Conservation (phyloP, 148 eudicot genomes). For the Fagopyrum homotropicum region DNA sequence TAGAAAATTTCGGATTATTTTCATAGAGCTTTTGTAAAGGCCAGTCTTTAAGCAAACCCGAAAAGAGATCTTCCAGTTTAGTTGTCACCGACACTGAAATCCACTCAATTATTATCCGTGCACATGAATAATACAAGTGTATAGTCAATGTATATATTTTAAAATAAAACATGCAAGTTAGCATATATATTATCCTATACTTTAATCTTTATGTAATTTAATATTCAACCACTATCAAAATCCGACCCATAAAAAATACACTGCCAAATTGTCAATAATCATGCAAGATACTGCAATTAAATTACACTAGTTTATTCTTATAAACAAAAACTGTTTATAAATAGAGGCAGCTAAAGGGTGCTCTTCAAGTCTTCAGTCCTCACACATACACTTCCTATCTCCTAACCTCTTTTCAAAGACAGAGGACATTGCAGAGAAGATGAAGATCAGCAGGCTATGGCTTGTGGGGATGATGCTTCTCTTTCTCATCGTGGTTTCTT, state of each 20-base stretch:
- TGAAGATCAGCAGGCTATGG: slow-evolving; percentile 6
- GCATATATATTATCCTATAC: neutral
- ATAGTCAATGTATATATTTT: neutral
- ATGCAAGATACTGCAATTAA: neutral
- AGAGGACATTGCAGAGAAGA: neutral
- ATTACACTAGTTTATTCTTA: too few relatives aligned
- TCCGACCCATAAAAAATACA: neutral
- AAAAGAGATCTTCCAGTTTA: neutral
- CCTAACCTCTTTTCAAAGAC: neutral
- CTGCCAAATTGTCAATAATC: neutral
- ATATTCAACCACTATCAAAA: neutral
- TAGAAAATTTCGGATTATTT: too few relatives aligned
- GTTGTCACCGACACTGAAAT: slow-evolving; percentile 6
- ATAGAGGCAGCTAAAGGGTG: neutral
- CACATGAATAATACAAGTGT: neutral
- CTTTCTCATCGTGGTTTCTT: slow-evolving; percentile 10
- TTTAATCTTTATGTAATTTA: neutral
- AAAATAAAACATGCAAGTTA: neutral
- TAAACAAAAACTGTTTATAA: neutral
- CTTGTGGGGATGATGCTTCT: slow-evolving; percentile 2
- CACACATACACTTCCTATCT: neutral
- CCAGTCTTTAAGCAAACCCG: too few relatives aligned
- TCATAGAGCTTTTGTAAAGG: too few relatives aligned
- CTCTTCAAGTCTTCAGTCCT: neutral
- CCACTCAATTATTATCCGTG: neutral